A percentile compares a stretch with the other conserved stretches of the same genome.
Evolutionary conservation across 106 monocot genomes (phyloP).

Genomic region (Dendrobium catenatum): DNA sequence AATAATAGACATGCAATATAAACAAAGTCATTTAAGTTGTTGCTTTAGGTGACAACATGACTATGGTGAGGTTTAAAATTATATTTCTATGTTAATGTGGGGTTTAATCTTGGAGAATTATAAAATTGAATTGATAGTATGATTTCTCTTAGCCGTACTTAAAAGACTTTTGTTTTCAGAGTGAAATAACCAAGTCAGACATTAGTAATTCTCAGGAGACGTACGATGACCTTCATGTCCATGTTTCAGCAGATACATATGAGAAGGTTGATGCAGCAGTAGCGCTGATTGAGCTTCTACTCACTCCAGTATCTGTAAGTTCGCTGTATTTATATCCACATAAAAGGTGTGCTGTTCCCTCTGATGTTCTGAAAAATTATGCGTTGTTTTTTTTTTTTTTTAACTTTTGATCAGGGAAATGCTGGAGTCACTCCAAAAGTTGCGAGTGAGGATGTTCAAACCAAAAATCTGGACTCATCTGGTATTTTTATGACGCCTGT

Average conservation of each 20-base stretch:
- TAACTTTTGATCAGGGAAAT: slow-evolving; percentile 21
- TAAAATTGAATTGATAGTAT: neutral
- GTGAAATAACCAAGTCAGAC: slow-evolving; percentile 69
- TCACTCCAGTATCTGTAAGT: slow-evolving; percentile 72
- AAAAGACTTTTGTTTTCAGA: slow-evolving; percentile 23
- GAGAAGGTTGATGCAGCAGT: slow-evolving; percentile 94
- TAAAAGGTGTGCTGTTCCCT: neutral
- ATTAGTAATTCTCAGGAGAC: slow-evolving; percentile 33
- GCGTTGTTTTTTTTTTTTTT: neutral
- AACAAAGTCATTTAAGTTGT: too few species aligned
- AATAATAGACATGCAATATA: too few species aligned
- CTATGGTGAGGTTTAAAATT: neutral
- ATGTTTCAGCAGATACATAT: slow-evolving; percentile 72
- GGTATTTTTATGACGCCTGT: slow-evolving; percentile 7
- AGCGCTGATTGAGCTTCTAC: slow-evolving; percentile 69
- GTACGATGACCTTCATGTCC: slow-evolving; percentile 69
- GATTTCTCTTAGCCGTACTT: neutral
- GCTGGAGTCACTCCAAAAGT: slow-evolving; percentile 25
- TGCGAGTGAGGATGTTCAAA: slow-evolving; percentile 2
- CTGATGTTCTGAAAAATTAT: slow-evolving; percentile 8
- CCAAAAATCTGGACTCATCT: slow-evolving; percentile 8
- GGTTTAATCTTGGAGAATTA: neutral
- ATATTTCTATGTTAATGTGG: neutral
- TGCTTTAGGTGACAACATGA: neutral
- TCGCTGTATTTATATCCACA: neutral